Base-by-base conservation (phyloP, 345 rosid species). In the Populus tremula region DNA sequence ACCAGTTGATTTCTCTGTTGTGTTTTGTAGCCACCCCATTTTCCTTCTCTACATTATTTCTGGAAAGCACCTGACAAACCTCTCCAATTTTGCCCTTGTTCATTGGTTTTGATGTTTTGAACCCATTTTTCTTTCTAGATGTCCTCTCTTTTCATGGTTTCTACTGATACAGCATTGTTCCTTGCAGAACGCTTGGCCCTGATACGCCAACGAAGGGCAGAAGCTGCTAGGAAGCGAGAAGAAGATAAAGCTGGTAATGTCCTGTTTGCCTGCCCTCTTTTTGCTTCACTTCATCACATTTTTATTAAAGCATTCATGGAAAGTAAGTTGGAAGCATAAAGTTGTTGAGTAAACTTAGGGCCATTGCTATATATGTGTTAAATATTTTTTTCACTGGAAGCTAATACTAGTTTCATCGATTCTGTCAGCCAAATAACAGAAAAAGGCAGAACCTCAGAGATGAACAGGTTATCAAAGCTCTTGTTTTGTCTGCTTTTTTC, bases 131-230 rank as follows among this genome's bases (percentile, higher is more conserved):
- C 64, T 29, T 73, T 14, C 36, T 64, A 25, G 67, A 68, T 27
- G 14, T 61, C 47, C 14, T 21, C 21, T 23, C 12, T 4, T 4
- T 41, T 18, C 61, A 13, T 13, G 50, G 50, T 45, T 45, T 13
- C 50, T 45, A 3, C 1, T 29, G n/a, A 71, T 47, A 45, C n/a
- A 13, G 29, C 49, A 27, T 79, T 81, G 56, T 27, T 39, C 45
- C 36, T 27, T 75, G 72, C 86, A 93, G 96, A 93, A 72, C 94
- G 94, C 72, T 80, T 91, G 77, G 88, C 89, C 81, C 82, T 93
- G 54, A 90, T 93, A 73, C 90, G 96, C 45, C 91, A 91, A 80
- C 92, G 90, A 78, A 86, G 98, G 81, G 96, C 86, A 74, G 89
- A 88, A 72, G 93, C 91, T 77, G 91, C 93, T 21, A 90, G 82